Evolutionary conservation across 2,329 filamentous ascomycete genomes (phyloP), one percentile per base, ranked within the genome.

Genomic region (Diaporthe vexans): DNA sequence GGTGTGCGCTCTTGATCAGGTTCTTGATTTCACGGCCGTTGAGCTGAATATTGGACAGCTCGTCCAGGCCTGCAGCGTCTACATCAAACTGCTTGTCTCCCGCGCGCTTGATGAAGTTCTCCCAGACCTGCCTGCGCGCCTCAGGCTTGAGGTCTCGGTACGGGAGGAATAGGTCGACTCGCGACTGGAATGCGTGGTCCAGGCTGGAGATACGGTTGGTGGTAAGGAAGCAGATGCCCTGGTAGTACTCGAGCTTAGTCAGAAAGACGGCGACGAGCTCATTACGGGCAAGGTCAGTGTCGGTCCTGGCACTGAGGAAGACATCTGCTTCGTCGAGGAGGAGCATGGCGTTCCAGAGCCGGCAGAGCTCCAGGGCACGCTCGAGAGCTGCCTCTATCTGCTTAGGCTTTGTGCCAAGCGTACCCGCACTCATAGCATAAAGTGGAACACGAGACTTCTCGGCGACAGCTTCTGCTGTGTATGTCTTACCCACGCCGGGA

Each of bases 21-120:
- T 87, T 88, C 81, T 88, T 88, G 74, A 89, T 89, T 81, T 89
- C 85, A 29, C 86, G 80, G 5, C 87, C 86, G 65, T 89, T 88
- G 57, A 88, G 80, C 6, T 84, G 79, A 68, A 87, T 79, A 29
- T 78, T 74, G 0, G 85, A 80, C 48, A 89, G 79, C 68, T 82
- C 78, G n/a, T 80, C 79, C 2, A 85, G 69, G 19, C 82, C 79
- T 0, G 78, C 79, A 0, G 82, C 79, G 0, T 72, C 76, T 4
- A 85, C 75, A 11, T 80, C 78, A 76, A 84, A 82, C 7, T 78
- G 80, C n/a, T 79, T 76, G 0, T 65, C 56, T 1, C 82, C 82
- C 2, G 80, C 78, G 9, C 78, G 76, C 19, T 78, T 76, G 68
- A 85, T 80, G 61, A 84, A 84, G 75, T 82, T 82, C 65, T 77